Evolutionary conservation across 768 basidiomycete species (phyloP).

Genomic region (Boletus subparvulus): DNA sequence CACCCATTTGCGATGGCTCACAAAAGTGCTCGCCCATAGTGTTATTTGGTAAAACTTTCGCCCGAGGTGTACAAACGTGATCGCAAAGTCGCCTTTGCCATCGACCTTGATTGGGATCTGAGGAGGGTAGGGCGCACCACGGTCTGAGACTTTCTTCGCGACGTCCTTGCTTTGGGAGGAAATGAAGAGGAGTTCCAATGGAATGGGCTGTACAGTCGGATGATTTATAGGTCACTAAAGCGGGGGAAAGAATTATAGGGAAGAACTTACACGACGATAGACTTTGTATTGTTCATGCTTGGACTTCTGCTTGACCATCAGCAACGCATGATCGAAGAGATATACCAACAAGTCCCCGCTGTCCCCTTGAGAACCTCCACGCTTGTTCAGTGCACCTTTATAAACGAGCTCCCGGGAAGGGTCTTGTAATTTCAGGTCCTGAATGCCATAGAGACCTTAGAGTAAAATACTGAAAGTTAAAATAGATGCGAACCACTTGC

Average conservation of each 20-base stretch:
- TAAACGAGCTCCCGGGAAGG: conserved; percentile 89
- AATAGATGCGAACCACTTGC: conserved; percentile 63
- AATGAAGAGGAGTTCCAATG: conserved; percentile 86
- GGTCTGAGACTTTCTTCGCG: conserved; percentile 42
- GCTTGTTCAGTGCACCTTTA: conserved; percentile 87
- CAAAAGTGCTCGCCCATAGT: conserved; percentile 84
- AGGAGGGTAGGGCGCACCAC: conserved; percentile 42
- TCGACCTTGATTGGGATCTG: conserved; percentile 53
- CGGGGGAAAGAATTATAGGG: not conserved
- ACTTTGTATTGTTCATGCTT: conserved; percentile 92
- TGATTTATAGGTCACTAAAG: conserved; percentile 5
- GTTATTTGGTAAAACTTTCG: conserved; percentile 90
- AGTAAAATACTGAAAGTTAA: not conserved
- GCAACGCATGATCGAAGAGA: conserved; percentile 92
- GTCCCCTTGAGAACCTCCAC: conserved; percentile 66
- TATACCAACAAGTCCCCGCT: conserved; percentile 92
- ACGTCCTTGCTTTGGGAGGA: conserved; percentile 56
- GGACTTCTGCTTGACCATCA: conserved; percentile 94
- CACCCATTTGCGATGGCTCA: conserved; percentile 90
- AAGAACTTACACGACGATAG: conserved; percentile 75
- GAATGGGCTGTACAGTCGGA: conserved; percentile 71
- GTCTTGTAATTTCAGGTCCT: conserved; percentile 86
- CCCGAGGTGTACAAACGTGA: conserved; percentile 93
- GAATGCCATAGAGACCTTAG: conserved; percentile 1
- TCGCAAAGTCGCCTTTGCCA: conserved; percentile 83